Evolutionary conservation across 805 yeast genomes (phyloP).

Genomic region (Candida orba): DNA sequence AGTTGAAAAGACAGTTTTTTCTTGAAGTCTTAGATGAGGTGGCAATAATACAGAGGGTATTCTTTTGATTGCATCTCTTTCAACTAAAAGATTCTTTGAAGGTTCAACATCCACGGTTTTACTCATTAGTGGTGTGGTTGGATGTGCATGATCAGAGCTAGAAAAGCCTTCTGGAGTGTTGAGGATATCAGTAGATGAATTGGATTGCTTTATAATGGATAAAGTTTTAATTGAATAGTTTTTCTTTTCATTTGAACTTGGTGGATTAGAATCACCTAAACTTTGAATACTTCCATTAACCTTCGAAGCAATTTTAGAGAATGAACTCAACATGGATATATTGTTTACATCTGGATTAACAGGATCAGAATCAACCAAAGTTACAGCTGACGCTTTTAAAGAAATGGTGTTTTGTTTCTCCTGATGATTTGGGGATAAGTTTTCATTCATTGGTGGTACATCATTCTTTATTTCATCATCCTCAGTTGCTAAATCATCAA

Average conservation of each 20-base stretch:
- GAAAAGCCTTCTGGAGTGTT: conserved; percentile 4
- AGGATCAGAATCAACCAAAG: conserved; percentile 17
- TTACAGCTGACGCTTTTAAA: conserved; percentile 22
- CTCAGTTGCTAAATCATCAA: not conserved
- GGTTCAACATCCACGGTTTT: conserved; percentile 3
- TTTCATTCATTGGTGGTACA: not conserved
- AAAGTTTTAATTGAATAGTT: conserved; percentile 17
- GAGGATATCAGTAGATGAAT: conserved; percentile 9
- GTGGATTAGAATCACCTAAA: not conserved
- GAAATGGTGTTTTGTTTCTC: conserved; percentile 9
- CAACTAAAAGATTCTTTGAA: conserved; percentile 12
- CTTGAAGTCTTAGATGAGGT: conserved; percentile 22
- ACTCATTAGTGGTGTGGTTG: conserved; percentile 11
- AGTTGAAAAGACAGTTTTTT: not conserved
- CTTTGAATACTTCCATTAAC: not conserved
- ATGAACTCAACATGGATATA: not conserved
- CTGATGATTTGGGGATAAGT: not conserved
- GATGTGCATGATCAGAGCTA: not conserved
- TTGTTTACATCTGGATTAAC: not conserved
- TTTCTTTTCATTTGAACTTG: not conserved
- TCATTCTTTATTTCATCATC: not conserved
- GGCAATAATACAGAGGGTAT: conserved; percentile 22
- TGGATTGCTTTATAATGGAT: conserved; percentile 19
- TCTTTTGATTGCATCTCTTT: conserved; percentile 22
- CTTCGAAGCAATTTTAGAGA: conserved; percentile 2